These are phyloP conservation scores for Mortierella sp. DNA, from an alignment of 371 early-diverging fungal genomes.

Conservation along the genomic window DNA sequence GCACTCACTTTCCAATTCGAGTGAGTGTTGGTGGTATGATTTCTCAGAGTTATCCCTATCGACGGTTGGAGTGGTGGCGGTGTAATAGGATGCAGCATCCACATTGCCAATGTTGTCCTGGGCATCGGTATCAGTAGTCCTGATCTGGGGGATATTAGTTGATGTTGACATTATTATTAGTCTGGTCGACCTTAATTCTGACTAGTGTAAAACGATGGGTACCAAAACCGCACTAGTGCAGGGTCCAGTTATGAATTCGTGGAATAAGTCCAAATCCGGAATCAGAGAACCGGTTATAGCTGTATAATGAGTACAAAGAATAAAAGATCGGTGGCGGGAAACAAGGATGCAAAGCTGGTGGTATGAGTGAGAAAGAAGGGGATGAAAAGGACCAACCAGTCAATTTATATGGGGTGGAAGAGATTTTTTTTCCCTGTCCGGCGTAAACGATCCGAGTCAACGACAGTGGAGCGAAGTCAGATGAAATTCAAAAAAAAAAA, in stretches of 20 bases:
- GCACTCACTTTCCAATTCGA: slow-evolving; percentile 24
- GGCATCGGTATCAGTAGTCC: slow-evolving; percentile 32
- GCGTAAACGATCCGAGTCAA: too few relatives aligned
- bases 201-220: neutral
- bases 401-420: too few relatives aligned
- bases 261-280: neutral
- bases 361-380: too few relatives aligned
- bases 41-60: neutral
- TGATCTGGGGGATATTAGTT: slow-evolving; percentile 26
- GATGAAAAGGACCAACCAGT: too few relatives aligned
- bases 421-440: too few relatives aligned
- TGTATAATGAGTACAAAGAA: neutral
- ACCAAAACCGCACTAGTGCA: slow-evolving; percentile 11
- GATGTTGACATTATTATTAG: slow-evolving; percentile 12
- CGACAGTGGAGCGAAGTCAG: too few relatives aligned
- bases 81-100: slow-evolving; percentile 11
- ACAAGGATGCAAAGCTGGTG: too few relatives aligned
- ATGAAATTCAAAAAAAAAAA: neutral
- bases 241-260: slow-evolving; percentile 1
- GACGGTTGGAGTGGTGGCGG: slow-evolving; percentile 2
- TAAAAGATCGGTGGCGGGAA: neutral
- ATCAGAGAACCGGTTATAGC: neutral
- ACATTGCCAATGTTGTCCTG: neutral
- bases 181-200: too few relatives aligned
- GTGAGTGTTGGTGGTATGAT: slow-evolving; percentile 16